These are phyloP conservation scores for Globisporangium alternatum DNA, from an alignment of 352 stramenopile species.

Conservation along the genomic window DNA sequence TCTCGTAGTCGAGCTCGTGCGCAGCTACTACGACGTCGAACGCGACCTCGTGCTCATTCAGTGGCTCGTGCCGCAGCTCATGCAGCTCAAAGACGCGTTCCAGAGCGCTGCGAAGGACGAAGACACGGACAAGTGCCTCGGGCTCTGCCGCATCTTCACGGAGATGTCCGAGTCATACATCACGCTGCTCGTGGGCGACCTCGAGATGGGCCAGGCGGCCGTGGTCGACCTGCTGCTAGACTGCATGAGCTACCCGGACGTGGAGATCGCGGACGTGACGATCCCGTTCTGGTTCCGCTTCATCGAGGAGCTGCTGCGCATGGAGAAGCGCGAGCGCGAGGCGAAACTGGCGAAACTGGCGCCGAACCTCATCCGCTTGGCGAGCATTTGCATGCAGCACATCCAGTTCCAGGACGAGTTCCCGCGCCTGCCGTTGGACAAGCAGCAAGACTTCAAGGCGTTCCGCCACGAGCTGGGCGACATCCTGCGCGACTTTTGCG, in stretches of 20 bases:
- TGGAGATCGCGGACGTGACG: slow-evolving; percentile 82
- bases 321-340: slow-evolving; percentile 11
- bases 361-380: slow-evolving; percentile 50
- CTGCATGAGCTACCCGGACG: slow-evolving; percentile 80
- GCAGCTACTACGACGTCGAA: slow-evolving; percentile 47
- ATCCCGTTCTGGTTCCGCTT: slow-evolving; percentile 83
- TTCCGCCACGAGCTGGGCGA: slow-evolving; percentile 81
- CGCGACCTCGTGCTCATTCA: slow-evolving; percentile 56
- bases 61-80: slow-evolving; percentile 75
- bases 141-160: slow-evolving; percentile 87
- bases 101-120: slow-evolving; percentile 44
- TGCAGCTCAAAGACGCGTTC: slow-evolving; percentile 64
- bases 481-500: slow-evolving; percentile 76
- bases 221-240: slow-evolving; percentile 86
- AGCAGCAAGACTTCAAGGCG: slow-evolving; percentile 78
- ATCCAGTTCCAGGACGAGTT: slow-evolving; percentile 78
- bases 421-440: slow-evolving; percentile 53
- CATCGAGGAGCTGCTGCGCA: slow-evolving; percentile 40
- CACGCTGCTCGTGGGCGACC: slow-evolving; percentile 62
- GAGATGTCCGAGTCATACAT: slow-evolving; percentile 89
- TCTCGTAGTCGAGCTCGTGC: slow-evolving; percentile 76
- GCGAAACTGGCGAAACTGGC: slow-evolving; percentile 41
- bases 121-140: slow-evolving; percentile 71
- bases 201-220: slow-evolving; percentile 50
- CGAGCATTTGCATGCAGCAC: slow-evolving; percentile 77